Base-by-base conservation (phyloP, 78 protist species). In the Dictyostelium discoideum region DNA sequence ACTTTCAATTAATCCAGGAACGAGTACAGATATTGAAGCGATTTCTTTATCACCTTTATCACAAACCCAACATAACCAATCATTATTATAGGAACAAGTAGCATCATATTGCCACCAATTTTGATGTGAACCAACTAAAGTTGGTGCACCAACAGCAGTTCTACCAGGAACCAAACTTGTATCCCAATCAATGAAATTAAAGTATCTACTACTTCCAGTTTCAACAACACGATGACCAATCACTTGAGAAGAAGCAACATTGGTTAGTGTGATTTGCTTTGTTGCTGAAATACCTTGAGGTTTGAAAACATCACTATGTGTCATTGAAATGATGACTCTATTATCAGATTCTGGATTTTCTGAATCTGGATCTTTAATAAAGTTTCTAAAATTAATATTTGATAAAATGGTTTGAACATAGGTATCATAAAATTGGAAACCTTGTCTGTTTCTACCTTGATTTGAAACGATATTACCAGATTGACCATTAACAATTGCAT, bases 371-470 rank as follows among this genome's bases (percentile, higher is more conserved):
- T 44, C 14, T 3, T 93, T 29, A 26, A 40, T 7, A 48, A 93
- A 95, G 81, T 95, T 95, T 39, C 85, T 42, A 18, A 60, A 93
- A 8, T 85, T 95, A 2, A 92, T 57, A 39, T 95, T 74, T 14
- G 96, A 37, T 10, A 95, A 11, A 54, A 95, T 92, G 5, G 97
- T 93, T 24, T 93, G 85, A 6, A 78, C 81, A 8, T 39, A 94
- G 0, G 96, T 95, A 77, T 96, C 98, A 32, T 96, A 96, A 26
- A 95, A 95, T 82, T 96, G 97, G 96, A 96, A 96, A 16, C 98
- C 98, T 24, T 96, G 96, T 26, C 96, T 84, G 5, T 16, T 60
- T 16, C 26, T 20, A 60, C 69, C 69, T 20, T 60, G 69, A 60
- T 60, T 5, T 6, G 69, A 60, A 20, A 60, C 69, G 9, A 79